Percentiles rank a stretch among this genome's conserved stretches.
Evolutionary conservation across 1,284 basidiomycete genomes (phyloP).

Genomic region (Naganishia liquefaciens): DNA sequence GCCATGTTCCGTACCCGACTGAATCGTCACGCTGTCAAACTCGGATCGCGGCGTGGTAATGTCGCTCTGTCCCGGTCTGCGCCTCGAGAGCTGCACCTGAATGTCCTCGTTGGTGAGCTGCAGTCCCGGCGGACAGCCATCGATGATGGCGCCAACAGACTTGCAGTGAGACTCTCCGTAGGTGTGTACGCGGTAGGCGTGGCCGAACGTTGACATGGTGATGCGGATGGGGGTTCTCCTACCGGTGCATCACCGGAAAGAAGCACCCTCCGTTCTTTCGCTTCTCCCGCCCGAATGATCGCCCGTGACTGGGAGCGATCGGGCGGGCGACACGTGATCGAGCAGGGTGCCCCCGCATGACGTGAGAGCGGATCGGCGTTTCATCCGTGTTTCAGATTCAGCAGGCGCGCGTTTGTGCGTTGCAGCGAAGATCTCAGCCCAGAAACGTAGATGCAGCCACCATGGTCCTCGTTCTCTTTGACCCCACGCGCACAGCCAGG

Average conservation of each 20-base stretch:
- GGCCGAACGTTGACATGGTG: constrained; percentile 89
- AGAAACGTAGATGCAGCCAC: too few relatives aligned
- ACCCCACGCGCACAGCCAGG: not conserved
- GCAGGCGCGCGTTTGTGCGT: not conserved
- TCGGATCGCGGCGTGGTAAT: constrained; percentile 98
- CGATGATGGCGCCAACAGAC: constrained; percentile 95
- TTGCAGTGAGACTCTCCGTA: constrained; percentile 98
- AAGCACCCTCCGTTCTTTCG: not conserved
- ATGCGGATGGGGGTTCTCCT: not conserved
- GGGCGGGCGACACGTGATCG: constrained; percentile 7
- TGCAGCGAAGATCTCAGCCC: not conserved
- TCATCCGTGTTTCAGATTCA: not conserved
- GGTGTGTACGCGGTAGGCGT: constrained; percentile 88
- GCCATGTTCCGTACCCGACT: constrained; percentile 90
- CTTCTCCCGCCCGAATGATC: constrained; percentile 5
- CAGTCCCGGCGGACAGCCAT: constrained; percentile 92
- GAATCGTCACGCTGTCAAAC: constrained; percentile 90
- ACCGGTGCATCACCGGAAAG: not conserved
- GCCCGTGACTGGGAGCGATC: constrained; percentile 5
- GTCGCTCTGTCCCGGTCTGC: constrained; percentile 93
- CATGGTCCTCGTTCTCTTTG: not conserved
- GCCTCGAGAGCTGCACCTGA: constrained; percentile 85
- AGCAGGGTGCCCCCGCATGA: not conserved
- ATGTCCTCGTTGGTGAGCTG: constrained; percentile 78
- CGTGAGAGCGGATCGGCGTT: too few relatives aligned